Evolutionary conservation across 2,329 filamentous ascomycete genomes (phyloP).

Genomic region (Sporothrix brasiliensis): DNA sequence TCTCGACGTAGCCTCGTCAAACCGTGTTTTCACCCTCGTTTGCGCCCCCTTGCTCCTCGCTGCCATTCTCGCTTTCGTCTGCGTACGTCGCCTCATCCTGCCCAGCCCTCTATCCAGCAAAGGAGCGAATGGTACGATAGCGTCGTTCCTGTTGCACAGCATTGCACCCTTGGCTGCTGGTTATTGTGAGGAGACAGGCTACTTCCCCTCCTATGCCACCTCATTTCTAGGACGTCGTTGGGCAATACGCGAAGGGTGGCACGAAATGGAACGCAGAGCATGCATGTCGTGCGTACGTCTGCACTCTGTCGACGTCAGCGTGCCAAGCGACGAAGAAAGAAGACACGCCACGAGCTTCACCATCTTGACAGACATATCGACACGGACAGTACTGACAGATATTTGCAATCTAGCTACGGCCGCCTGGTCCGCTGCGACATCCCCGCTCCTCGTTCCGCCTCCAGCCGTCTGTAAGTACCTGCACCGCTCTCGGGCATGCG

Average conservation of each 20-base stretch:
- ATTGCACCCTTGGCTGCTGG: conserved; percentile 36
- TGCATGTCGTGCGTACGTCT: not conserved
- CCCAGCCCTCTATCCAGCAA: conserved; percentile 5
- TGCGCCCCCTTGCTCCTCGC: not conserved
- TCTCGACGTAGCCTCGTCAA: not conserved
- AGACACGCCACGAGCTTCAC: not conserved
- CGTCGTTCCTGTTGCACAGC: conserved; percentile 28
- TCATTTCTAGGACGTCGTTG: not conserved
- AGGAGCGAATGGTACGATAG: conserved; percentile 30
- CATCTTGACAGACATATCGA: not conserved
- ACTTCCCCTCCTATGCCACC: not conserved
- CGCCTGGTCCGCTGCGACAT: conserved; percentile 98
- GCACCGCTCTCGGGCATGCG: too few relatives aligned
- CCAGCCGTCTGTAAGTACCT: conserved; percentile 84
- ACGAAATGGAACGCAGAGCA: not conserved
- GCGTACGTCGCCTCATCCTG: not conserved
- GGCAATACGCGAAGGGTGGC: not conserved
- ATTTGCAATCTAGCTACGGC: conserved; percentile 70
- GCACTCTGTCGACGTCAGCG: not conserved
- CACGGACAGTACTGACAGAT: conserved; percentile 54
- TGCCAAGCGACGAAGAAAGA: conserved; percentile 2
- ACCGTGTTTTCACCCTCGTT: conserved; percentile 4
- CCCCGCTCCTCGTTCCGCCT: conserved; percentile 89
- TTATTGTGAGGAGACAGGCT: conserved; percentile 34
- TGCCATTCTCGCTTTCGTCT: not conserved